Base-by-base conservation (phyloP, 106 monocot genomes). In the Chionographis japonica region DNA sequence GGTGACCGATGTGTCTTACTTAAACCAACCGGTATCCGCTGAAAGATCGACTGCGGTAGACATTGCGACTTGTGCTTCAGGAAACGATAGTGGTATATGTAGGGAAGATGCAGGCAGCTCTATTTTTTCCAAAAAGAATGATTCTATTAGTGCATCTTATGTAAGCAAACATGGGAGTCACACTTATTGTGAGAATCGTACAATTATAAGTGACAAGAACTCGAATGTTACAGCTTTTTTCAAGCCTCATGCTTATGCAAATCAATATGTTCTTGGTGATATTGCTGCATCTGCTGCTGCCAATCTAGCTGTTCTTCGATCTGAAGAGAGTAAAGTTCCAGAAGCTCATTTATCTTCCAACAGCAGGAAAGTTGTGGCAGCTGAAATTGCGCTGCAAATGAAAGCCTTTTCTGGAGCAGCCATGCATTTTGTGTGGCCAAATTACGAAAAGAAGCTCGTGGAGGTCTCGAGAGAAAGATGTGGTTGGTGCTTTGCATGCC, bases 401-500 rank as follows among this genome's bases (percentile, higher is more conserved):
- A 95, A 95, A 81, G 95, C 91, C 53, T 91, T 95, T 76, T 85
- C 95, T 71, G 58, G 51, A 62, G 83, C 81, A 50, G 61, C 72
- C n/a, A 74, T 77, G 66, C 76, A 79, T 41, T 95, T 95, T 71
- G 2, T 78, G 5, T 95, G 95, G 95, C 88, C 86, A 79, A 84
- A 71, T 73, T 60, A 56, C 65, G 91, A 95, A 52, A 95, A 79
- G 77, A 94, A 84, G 70, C 65, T 75, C 35, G 68, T 70, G 50
- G 94, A 95, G 74, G 72, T 86, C 19, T 90, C 94, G 12, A 79
- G 90, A 63, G 95, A 91, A 72, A 81, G 86, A 82, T 95, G 95
- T 85, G 95, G 95, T 68, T 95, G 95, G 95, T 95, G 95, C 69
- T 69, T 86, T 55, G 78, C 86, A 60, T 95, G 95, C 66, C 82